These are phyloP conservation scores for Manihot esculenta DNA, from an alignment of 441 rosid species.

Conservation along the genomic window DNA sequence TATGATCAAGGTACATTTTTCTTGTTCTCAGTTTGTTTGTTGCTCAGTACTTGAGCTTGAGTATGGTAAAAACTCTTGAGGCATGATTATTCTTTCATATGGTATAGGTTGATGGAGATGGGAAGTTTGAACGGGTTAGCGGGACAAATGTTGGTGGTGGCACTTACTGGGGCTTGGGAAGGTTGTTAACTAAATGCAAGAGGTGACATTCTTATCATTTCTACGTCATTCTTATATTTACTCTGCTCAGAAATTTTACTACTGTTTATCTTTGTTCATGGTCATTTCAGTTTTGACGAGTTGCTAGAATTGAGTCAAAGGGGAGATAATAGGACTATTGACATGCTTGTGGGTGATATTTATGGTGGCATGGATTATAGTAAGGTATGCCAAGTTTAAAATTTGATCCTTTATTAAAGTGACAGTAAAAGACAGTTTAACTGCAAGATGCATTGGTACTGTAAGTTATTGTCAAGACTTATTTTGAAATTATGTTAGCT, in stretches of 20 bases:
- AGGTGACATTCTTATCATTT: slow-evolving; percentile 56
- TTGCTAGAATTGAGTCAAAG: slow-evolving; percentile 95
- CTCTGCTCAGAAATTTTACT: slow-evolving; percentile 10
- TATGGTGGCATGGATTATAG: slow-evolving; percentile 97
- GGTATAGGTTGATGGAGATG: slow-evolving; percentile 97
- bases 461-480: slow-evolving; percentile 4
- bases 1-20: slow-evolving; percentile 76
- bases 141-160: slow-evolving; percentile 99
- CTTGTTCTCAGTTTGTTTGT: slow-evolving; percentile 14
- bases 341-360: slow-evolving; percentile 99
- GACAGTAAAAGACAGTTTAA: slow-evolving; percentile 11
- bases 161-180: slow-evolving; percentile 98
- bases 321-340: slow-evolving; percentile 94
- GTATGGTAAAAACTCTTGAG: slow-evolving; percentile 5
- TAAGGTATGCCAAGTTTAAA: slow-evolving; percentile 56
- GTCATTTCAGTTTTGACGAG: slow-evolving; percentile 80
- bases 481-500: background rate
- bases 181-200: slow-evolving; percentile 92
- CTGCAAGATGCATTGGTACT: slow-evolving; percentile 11
- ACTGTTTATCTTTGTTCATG: slow-evolving; percentile 9
- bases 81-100: slow-evolving; percentile 18
- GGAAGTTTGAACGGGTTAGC: slow-evolving; percentile 94
- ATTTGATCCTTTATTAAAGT: slow-evolving; percentile 17
- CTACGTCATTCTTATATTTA: slow-evolving; percentile 17
- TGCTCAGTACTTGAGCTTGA: slow-evolving; percentile 17